Evolutionary conservation across 176 grass and related monocot species (phyloP), one percentile per base, ranked within the genome.

Genomic region (Chloris gayana): DNA sequence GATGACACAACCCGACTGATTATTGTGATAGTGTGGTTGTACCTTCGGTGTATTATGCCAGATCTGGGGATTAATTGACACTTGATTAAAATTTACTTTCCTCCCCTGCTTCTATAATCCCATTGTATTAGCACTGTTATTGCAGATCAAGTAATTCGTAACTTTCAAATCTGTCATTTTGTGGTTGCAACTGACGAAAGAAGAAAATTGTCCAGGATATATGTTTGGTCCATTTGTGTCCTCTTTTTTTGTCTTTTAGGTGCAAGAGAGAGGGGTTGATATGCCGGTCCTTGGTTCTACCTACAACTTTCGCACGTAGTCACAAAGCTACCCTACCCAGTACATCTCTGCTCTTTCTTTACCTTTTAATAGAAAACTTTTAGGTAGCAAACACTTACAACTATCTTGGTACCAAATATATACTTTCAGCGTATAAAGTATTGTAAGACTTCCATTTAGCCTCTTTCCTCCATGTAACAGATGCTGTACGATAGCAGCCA

Each of bases 21-120:
- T 69, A 67, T 17, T 64, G 77, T 80, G 59, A 57, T 19, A 21
- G 27, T 69, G 56, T 69, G 65, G 62, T 13, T 80, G 80, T 82
- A 81, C 46, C 29, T 59, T 76, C 5, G n/a, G 58, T 82, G 47
- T 81, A 81, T 57, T 81, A 54, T 67, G 59, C 58, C 31, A 57
- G 56, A 73, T 76, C 61, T 46, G 54, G 27, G 42, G 6, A 69
- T 76, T 69, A 7, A 11, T 77, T 85, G 72, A 58, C 49, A n/a
- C n/a, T 65, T 35, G 46, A 60, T 70, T 42, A 57, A 29, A 69
- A 76, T 74, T 60, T 56, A 51, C 1, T 29, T 27, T 31, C 11
- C 17, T 27, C 2, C 21, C 11, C 13, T 60, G 22, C 29, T 21
- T 26, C 14, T 33, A 58, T 6, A 73, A 73, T 41, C 3, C 72